phyloP scores from a whole-genome alignment of 306 rosid genomes.

The Lathyrus tuberosus region DNA sequence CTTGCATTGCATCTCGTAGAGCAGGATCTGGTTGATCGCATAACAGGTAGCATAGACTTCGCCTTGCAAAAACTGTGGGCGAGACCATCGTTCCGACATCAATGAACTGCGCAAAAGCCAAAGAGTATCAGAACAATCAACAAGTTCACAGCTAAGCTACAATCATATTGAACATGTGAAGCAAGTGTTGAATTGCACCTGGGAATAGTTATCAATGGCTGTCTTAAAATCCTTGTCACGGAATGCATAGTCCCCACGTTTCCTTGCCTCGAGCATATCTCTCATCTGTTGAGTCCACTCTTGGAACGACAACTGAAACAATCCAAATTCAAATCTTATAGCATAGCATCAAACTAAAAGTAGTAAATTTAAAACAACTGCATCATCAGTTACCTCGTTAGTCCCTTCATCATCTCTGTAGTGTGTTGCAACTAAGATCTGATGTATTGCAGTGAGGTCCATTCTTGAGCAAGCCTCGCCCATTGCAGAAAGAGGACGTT shows the following conservation, averaged over 20 bases:
- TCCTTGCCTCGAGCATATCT: constrained; percentile 95
- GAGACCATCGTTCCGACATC: constrained; percentile 93
- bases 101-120: constrained; percentile 65
- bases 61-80: constrained; percentile 92
- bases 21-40: constrained; percentile 94
- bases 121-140: constrained; percentile 28
- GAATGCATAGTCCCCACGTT: constrained; percentile 91
- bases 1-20: constrained; percentile 98
- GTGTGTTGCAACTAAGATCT: constrained; percentile 79
- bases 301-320: constrained; percentile 92
- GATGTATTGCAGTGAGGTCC: constrained; percentile 99
- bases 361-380: constrained; percentile 24
- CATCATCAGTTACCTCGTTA: constrained; percentile 70
- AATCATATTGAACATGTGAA: constrained; percentile 28
- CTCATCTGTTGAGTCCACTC: constrained; percentile 99
- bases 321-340: constrained; percentile 45
- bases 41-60: constrained; percentile 90
- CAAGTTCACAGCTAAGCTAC: constrained; percentile 12
- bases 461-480: constrained; percentile 98
- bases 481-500: constrained; percentile 93
- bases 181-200: constrained; percentile 55
- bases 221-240: constrained; percentile 85
- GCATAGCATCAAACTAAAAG: constrained; percentile 32
- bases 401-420: constrained; percentile 96
- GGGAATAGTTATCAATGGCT: constrained; percentile 94